Evolutionary conservation across 169 alveolate genomes (phyloP), one percentile per base, ranked within the genome.

Genomic region (Plasmodium knowlesi): DNA sequence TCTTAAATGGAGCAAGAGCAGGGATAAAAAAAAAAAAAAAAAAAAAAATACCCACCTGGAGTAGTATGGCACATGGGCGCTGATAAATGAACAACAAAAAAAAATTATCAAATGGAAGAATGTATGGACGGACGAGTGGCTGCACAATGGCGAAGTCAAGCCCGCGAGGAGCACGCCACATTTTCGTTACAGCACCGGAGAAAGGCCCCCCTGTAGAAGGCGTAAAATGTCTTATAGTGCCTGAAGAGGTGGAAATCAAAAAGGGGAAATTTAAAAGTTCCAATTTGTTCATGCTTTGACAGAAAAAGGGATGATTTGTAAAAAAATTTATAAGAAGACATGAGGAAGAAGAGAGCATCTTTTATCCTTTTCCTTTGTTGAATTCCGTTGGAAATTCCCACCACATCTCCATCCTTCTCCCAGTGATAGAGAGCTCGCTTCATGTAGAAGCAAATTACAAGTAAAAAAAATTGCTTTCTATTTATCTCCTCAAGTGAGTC

Each of bases 271-370:
- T 81, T 81, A 81, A 81, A 74, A 34, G 41, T 34, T 39, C 83
- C 92, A 16, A 67, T 72, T 16, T 46, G 54, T 8, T 14, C 41
- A 41, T 80, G 91, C 54, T 91, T 91, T 19, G 92, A 81, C 57
- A 91, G 22, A 46, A 81, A 91, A 14, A 81, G 70, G 16, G 95
- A 91, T 5, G 95, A 91, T 53, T 91, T 71, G 74, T 91, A 91
- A 91, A 91, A 82, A 91, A 70, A 82, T 80, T 91, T 91, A 91
- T 91, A 91, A 10, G 95, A 80, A 12, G 74, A 70, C 95, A 91
- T 91, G 43, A 91, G 92, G 41, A 91, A 80, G 83, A 81, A 91
- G 57, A 53, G 83, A 5, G 92, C 25, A 57, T 91, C 95, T 28
- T 91, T 91, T 43, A 81, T 72, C 61, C 95, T 91, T 71, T 70